Evolutionary conservation across 371 early-diverging fungal species (phyloP).

Genomic region (Mucor piriformis): DNA sequence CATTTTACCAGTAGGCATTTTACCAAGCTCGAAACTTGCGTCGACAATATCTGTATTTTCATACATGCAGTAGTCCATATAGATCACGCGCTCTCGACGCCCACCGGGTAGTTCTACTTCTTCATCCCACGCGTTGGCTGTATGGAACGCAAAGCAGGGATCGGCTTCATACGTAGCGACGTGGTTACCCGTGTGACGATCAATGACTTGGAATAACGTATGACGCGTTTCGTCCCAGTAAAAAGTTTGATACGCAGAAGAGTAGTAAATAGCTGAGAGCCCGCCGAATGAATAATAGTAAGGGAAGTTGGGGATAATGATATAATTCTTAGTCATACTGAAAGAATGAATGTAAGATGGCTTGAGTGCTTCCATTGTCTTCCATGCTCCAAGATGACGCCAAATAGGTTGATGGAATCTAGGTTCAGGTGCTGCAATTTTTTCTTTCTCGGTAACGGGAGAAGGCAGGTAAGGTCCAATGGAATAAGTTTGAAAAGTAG

Average conservation of each 20-base stretch:
- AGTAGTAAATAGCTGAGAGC: constrained; percentile 60
- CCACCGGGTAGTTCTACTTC: constrained; percentile 41
- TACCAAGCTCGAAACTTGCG: constrained; percentile 53
- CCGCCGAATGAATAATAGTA: constrained; percentile 63
- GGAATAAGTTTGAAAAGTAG: constrained; percentile 42
- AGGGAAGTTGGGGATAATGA: constrained; percentile 65
- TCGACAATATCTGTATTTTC: constrained; percentile 56
- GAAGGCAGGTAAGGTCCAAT: constrained; percentile 34
- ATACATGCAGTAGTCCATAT: constrained; percentile 50
- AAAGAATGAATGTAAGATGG: constrained; percentile 69
- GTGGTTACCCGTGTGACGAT: constrained; percentile 53
- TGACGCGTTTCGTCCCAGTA: constrained; percentile 55
- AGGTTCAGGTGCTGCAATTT: constrained; percentile 23
- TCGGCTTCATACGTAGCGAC: constrained; percentile 66
- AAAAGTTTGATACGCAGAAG: constrained; percentile 60
- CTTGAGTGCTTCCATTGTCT: constrained; percentile 41
- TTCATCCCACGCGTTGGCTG: constrained; percentile 66
- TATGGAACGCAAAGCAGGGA: constrained; percentile 65
- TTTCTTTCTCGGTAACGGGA: constrained; percentile 16
- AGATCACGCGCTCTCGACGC: constrained; percentile 41
- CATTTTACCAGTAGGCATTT: constrained; percentile 25
- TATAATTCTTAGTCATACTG: constrained; percentile 63
- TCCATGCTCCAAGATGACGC: constrained; percentile 50
- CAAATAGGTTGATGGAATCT: constrained; percentile 45
- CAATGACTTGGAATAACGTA: constrained; percentile 61